phyloP scores from a whole-genome alignment of 108 stramenopile species.

The Pelagomonas calceolata region DNA sequence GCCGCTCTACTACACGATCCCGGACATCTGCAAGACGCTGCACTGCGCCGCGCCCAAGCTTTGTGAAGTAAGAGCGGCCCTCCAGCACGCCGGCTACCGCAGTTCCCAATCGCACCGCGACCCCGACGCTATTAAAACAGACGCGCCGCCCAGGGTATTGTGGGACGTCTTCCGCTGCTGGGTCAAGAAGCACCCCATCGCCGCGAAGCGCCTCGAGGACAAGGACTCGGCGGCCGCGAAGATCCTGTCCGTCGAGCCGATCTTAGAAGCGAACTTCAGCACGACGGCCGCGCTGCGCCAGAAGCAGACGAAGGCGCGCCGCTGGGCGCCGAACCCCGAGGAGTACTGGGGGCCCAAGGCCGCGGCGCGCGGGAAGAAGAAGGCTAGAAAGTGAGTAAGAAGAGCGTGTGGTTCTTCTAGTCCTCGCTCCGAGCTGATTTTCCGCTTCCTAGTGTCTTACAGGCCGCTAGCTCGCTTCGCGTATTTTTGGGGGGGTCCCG shows the following conservation, averaged over 20 bases:
- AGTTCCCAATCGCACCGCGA: conserved; percentile 88
- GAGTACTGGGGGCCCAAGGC: conserved; percentile 76
- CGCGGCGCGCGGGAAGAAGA: conserved; percentile 48
- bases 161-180: conserved; percentile 86
- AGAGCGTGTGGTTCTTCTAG: not conserved
- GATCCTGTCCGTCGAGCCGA: conserved; percentile 11
- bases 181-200: conserved; percentile 68
- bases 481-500: too few species aligned
- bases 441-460: too few species aligned
- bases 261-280: conserved; percentile 13
- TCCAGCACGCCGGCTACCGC: conserved; percentile 78
- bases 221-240: conserved; percentile 9
- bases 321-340: conserved; percentile 71
- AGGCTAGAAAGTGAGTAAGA: conserved; percentile 21
- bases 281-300: conserved; percentile 28
- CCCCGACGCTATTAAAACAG: conserved; percentile 81
- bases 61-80: conserved; percentile 56
- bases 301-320: conserved; percentile 35
- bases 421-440: conserved; percentile 9
- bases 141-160: conserved; percentile 77
- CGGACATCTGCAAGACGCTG: conserved; percentile 56
- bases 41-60: conserved; percentile 63
- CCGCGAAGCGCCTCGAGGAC: conserved; percentile 43
- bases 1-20: conserved; percentile 76
- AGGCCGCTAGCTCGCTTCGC: too few species aligned